A percentile compares a stretch with the other conserved stretches of the same genome.
Evolutionary conservation across 225 moss, liverwort and hornwort genomes (phyloP).

Genomic region (Neckera pumila): DNA sequence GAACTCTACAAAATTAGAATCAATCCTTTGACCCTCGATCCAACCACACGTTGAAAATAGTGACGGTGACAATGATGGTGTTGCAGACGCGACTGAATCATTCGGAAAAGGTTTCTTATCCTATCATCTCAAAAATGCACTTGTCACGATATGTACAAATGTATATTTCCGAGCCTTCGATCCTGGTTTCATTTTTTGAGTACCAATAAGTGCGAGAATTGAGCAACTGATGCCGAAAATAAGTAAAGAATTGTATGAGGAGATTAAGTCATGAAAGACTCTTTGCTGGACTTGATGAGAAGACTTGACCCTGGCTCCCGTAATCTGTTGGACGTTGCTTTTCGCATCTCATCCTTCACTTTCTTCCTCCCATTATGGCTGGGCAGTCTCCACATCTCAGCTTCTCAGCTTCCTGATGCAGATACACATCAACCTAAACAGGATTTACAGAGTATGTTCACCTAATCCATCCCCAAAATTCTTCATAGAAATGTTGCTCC

Average conservation of each 20-base stretch:
- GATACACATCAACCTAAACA: neutral
- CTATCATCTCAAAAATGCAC: neutral
- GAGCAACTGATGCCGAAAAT: neutral
- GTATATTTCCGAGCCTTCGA: neutral
- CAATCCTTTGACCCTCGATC: neutral
- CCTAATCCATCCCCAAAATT: neutral
- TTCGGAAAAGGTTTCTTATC: neutral
- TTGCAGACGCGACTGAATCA: neutral
- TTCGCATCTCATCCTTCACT: conserved; percentile 23
- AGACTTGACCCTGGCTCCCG: conserved; percentile 8
- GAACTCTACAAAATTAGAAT: neutral
- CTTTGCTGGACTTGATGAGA: neutral
- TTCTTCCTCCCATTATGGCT: neutral
- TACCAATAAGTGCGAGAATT: neutral
- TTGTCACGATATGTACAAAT: neutral
- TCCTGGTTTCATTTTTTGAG: neutral
- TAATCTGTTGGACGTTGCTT: conserved; percentile 23
- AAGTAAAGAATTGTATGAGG: neutral
- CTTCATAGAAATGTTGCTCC: neutral
- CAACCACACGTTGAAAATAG: neutral
- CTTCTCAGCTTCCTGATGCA: neutral
- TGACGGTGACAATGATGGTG: neutral
- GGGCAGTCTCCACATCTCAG: neutral
- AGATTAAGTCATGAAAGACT: neutral
- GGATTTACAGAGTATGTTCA: neutral